Base-by-base conservation (phyloP, 768 basidiomycete species). In the Termitomyces heimii region DNA sequence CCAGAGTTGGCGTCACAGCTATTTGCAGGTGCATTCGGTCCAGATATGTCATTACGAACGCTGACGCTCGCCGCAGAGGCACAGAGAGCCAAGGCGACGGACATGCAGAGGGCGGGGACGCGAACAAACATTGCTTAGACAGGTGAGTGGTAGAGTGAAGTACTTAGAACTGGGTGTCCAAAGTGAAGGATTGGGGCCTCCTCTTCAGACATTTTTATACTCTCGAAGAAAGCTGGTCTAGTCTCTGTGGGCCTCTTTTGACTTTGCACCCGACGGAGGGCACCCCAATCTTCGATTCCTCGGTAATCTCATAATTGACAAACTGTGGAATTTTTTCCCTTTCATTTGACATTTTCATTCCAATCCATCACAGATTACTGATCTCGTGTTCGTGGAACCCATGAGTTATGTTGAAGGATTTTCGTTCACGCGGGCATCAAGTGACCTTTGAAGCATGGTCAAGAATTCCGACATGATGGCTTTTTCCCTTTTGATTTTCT, bases 111-210 rank as follows among this genome's bases (percentile, higher is more conserved):
- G 20, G 56, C 47, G 37, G 53, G 35, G 39, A 56, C 16, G 34
- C 62, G 62, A 60, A 47, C 51, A 29, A 58, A 58, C 62, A 63
- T 63, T 32, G n/a, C n/a, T 37, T 63, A 4, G 22, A 42, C 10
- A 47, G 28, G 16, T 29, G 10, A 47, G 18, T 47, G 28, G 26
- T 13, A 16, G 39, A 55, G 51, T 55, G 44, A 45, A 14, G 22
- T 43, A 51, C 18, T 50, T 49, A 56, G 58, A 54, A 59, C 56
- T 60, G 53, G 28, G 16, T 43, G 52, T 55, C 35, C 22, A 43
- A 22, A 61, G 50, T 61, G 51, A 58, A 53, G 52, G 53, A 53
- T 39, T 18, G 29, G 9, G 0, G 20, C 45, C 37, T 56, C 48
- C 39, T 22, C 58, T 46, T 4, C 20, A 43, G 42, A 22, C 12